These are phyloP conservation scores for Phaeophleospora eucalypticola DNA, from an alignment of 2,329 filamentous ascomycete genomes.

Conservation along the genomic window DNA sequence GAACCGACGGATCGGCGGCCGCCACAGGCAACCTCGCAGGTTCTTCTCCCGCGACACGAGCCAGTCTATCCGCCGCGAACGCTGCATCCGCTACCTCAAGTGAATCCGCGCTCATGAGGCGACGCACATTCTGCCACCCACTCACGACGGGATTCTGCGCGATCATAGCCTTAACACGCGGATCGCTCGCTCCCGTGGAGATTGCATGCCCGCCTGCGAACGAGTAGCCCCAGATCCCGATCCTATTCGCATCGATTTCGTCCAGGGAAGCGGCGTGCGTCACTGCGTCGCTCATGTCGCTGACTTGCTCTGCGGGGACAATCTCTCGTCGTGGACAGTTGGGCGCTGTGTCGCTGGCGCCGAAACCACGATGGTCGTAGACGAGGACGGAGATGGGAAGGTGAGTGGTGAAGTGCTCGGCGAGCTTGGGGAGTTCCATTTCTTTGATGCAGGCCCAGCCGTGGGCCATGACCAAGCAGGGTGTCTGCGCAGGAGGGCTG, in stretches of 20 bases:
- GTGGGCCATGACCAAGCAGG: conserved; percentile 19
- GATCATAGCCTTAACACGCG: conserved; percentile 39
- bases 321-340: conserved; percentile 34
- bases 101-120: conserved; percentile 34
- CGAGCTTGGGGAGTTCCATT: conserved; percentile 20
- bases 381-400: conserved; percentile 29
- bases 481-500: conserved; percentile 4
- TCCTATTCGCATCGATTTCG: conserved; percentile 32
- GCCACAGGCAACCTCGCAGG: conserved; percentile 33
- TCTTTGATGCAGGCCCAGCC: conserved; percentile 19
- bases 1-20: conserved; percentile 29
- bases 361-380: conserved; percentile 36
- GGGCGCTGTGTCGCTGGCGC: conserved; percentile 26
- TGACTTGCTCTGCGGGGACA: conserved; percentile 29
- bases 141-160: conserved; percentile 28
- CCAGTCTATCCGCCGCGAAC: conserved; percentile 28
- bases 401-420: conserved; percentile 14
- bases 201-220: conserved; percentile 41
- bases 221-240: conserved; percentile 38
- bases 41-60: conserved; percentile 31
- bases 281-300: conserved; percentile 38
- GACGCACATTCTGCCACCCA: conserved; percentile 36
- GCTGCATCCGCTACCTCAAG: not conserved
- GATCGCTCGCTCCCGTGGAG: conserved; percentile 37
- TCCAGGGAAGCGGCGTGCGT: conserved; percentile 33